Percentiles rank a stretch among this genome's conserved stretches.
These are phyloP conservation scores for Globisporangium cederbergense DNA, from an alignment of 352 stramenopile species.

Conservation along the genomic window DNA sequence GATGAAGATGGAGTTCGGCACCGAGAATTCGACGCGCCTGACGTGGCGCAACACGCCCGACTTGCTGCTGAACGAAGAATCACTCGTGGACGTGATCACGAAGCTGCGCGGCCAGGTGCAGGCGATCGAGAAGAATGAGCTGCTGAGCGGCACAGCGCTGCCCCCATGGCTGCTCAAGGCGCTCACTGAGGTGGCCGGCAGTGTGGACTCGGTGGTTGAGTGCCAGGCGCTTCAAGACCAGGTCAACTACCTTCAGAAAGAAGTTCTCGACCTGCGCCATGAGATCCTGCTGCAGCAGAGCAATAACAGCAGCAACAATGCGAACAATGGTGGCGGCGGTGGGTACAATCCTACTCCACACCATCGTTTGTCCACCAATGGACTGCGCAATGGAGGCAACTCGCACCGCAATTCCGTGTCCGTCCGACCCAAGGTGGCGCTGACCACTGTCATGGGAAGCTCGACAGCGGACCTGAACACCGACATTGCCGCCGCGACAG, in stretches of 20 bases:
- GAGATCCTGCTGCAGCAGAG: conserved; percentile 73
- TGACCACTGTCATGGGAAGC: conserved; percentile 18
- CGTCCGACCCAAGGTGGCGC: conserved; percentile 10
- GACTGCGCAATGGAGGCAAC: conserved; percentile 16
- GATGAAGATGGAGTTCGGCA: conserved; percentile 26
- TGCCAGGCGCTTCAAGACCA: conserved; percentile 75
- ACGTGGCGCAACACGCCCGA: conserved; percentile 65
- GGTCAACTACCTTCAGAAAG: conserved; percentile 71
- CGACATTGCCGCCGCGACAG: conserved; percentile 20
- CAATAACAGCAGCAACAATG: conserved; percentile 12
- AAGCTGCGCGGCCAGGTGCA: conserved; percentile 62
- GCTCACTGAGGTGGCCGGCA: conserved; percentile 75
- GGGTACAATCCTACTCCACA: conserved; percentile 48
- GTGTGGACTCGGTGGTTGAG: conserved; percentile 75
- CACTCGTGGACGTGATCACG: conserved; percentile 71
- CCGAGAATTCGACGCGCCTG: conserved; percentile 47
- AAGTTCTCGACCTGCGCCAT: conserved; percentile 72
- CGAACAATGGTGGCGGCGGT: not conserved
- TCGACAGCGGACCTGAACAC: conserved; percentile 21
- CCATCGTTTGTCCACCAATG: conserved; percentile 50
- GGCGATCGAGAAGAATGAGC: conserved; percentile 71
- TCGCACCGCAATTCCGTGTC: conserved; percentile 7
- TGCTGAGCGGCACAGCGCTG: conserved; percentile 64
- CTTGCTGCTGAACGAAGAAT: conserved; percentile 78
- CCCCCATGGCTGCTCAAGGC: conserved; percentile 70